Percentiles rank a stretch among this genome's conserved stretches.
Evolutionary conservation across 2,329 filamentous ascomycete genomes (phyloP).

Genomic region (Pseudogymnoascus sp.): DNA sequence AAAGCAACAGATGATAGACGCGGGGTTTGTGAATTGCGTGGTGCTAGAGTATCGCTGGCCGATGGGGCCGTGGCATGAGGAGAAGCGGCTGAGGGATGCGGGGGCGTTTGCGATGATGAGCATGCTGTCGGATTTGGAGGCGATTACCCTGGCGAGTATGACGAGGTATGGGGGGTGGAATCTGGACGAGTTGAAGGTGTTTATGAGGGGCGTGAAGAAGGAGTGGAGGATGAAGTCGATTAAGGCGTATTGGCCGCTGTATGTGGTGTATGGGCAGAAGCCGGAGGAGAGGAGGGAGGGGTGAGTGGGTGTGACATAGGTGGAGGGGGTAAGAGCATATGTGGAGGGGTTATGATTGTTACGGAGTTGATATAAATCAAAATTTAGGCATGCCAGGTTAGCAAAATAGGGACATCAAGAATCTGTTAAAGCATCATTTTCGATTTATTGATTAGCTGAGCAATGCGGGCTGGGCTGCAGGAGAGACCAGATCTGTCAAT

Average conservation of each 20-base stretch:
- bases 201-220: constrained; percentile 13
- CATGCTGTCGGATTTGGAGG: constrained; percentile 21
- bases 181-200: constrained; percentile 14
- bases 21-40: constrained; percentile 35
- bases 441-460: neutral
- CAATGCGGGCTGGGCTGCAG: neutral
- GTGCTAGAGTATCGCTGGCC: constrained; percentile 35
- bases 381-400: neutral
- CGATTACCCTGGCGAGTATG: constrained; percentile 16
- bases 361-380: neutral
- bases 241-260: constrained; percentile 13
- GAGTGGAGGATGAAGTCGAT: constrained; percentile 14
- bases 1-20: constrained; percentile 23
- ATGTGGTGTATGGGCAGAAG: constrained; percentile 16
- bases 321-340: neutral
- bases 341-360: neutral
- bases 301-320: neutral
- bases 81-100: constrained; percentile 31
- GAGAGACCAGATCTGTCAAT: neutral
- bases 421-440: neutral
- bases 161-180: constrained; percentile 16
- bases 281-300: constrained; percentile 1
- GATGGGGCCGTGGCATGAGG: constrained; percentile 33
- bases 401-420: neutral
- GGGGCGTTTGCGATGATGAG: constrained; percentile 21